Base-by-base conservation (phyloP, 2,329 filamentous ascomycete species). In the Xylariales sp. region DNA sequence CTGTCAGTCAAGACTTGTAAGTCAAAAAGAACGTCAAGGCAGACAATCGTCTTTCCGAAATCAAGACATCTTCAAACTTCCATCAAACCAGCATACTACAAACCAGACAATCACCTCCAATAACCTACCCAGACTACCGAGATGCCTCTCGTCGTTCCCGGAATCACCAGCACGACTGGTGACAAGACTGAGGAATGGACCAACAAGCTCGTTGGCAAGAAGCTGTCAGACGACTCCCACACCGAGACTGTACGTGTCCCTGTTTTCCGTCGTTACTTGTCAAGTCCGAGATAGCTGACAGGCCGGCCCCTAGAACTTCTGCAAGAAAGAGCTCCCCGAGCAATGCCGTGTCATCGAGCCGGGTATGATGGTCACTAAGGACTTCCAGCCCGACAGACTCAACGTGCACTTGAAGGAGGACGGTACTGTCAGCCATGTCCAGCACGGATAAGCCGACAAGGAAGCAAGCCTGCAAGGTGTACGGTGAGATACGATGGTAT, bases 91-190 rank as follows among this genome's bases (percentile, higher is more conserved):
- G 24, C 24, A 8, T 8, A 8, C n/a, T 27, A 8, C n/a, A 8
- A 8, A 27, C n/a, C 24, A 27, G 24, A 27, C 7, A 8, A 8
- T n/a, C 24, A 27, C n/a, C 24, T 27, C 24, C 24, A 27, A 27
- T 8, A 8, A 27, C 8, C n/a, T n/a, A n/a, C n/a, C n/a, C n/a
- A n/a, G n/a, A n/a, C n/a, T n/a, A n/a, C n/a, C 65, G 81, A 59
- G 5, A 76, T 84, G 80, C 80, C 80, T 75, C 78, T 83, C 63
- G 70, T 83, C 52, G 71, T 80, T 14, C 78, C 78, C 42, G 76
- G 74, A 55, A 63, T 81, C 51, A 79, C 68, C 48, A 53, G 63
- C 47, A 64, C 63, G 46, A 60, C 67, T 29, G 58, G 58, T 48
- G 62, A 59, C 51, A 55, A 64, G 57, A 76, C 70, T 25, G 66